Conservation (phyloP, 78 protist species). For the Dictyostelium firmibasis region DNA sequence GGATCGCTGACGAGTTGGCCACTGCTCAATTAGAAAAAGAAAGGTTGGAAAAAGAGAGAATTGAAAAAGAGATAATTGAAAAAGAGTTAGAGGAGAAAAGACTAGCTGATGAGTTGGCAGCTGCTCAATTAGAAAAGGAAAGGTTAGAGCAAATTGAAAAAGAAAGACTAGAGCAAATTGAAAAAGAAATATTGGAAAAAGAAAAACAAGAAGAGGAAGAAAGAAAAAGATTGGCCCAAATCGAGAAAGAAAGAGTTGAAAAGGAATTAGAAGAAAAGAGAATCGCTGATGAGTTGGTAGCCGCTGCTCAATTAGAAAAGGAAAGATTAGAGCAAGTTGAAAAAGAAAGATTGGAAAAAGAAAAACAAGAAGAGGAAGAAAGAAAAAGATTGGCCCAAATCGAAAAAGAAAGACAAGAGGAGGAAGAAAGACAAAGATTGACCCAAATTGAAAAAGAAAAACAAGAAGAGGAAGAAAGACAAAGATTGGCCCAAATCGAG, state of each 20-base stretch:
- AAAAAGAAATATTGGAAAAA: conserved; percentile 17
- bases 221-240: not conserved
- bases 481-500: no score
- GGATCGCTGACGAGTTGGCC: no score
- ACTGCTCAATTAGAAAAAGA: not conserved
- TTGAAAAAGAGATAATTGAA: not conserved
- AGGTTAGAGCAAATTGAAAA: no score
- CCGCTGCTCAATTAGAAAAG: no score
- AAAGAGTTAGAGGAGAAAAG: not conserved
- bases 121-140: not conserved
- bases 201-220: not conserved
- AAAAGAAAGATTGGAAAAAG: no score
- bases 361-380: not conserved
- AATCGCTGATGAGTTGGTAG: not conserved
- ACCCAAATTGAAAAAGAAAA: no score
- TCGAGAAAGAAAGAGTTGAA: not conserved
- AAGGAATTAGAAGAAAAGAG: not conserved
- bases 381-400: not conserved
- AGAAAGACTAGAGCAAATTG: conserved; percentile 19
- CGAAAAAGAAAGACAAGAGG: not conserved
- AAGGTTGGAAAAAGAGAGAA: not conserved
- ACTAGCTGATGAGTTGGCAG: not conserved
- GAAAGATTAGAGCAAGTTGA: not conserved
- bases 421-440: no score
- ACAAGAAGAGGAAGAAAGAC: no score